Evolutionary conservation across 495 filamentous ascomycete genomes (phyloP).

Genomic region (Aspergillus nidulans): DNA sequence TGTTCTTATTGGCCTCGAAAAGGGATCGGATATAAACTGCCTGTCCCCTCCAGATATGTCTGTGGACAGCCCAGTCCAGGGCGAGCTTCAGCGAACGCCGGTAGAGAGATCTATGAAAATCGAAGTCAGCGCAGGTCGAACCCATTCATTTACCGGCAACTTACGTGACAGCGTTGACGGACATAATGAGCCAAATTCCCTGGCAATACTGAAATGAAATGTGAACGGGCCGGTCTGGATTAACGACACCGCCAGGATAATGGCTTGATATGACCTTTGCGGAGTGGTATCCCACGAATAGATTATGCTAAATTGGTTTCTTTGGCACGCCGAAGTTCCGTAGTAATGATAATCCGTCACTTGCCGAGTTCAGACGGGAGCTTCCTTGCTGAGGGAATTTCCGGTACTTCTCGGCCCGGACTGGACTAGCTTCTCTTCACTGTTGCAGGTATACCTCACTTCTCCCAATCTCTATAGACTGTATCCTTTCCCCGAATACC

Average conservation of each 20-base stretch:
- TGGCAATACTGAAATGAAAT: background rate
- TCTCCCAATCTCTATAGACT: slow-evolving; percentile 7
- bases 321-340: slow-evolving; percentile 21
- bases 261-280: background rate
- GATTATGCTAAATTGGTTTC: slow-evolving; percentile 23
- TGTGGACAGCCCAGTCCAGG: slow-evolving; percentile 90
- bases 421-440: slow-evolving; percentile 7
- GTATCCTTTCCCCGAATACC: background rate
- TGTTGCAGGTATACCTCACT: slow-evolving; percentile 12
- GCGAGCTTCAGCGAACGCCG: slow-evolving; percentile 87
- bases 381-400: slow-evolving; percentile 21
- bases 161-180: slow-evolving; percentile 36
- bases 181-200: slow-evolving; percentile 26
- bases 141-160: slow-evolving; percentile 8
- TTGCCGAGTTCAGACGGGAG: slow-evolving; percentile 24
- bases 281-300: background rate
- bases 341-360: slow-evolving; percentile 42
- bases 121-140: slow-evolving; percentile 11
- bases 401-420: slow-evolving; percentile 30
- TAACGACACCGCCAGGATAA: background rate
- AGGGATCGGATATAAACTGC: slow-evolving; percentile 92
- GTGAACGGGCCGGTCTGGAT: no score
- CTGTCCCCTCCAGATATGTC: slow-evolving; percentile 88
- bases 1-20: slow-evolving; percentile 88
- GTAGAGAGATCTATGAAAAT: slow-evolving; percentile 71